Evolutionary conservation across 2,329 filamentous ascomycete genomes (phyloP), one percentile per base, ranked within the genome.

Genomic region (Sporothrix euskadiensis): DNA sequence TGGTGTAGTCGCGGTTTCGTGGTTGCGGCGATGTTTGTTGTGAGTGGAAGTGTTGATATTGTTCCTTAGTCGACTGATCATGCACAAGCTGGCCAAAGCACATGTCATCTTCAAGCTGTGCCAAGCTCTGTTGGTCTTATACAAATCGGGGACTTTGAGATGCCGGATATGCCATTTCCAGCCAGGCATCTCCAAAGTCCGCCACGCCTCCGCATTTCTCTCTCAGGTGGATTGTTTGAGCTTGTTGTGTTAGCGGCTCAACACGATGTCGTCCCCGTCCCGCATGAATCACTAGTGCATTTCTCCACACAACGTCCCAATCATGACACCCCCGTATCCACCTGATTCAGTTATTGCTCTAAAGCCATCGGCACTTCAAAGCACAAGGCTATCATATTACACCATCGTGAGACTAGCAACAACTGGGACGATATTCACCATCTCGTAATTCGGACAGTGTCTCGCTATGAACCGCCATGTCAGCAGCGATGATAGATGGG

Each of bases 261-360:
- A 35, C 35, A 35, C 35, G 8, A 35, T 35, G 35, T 7, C 35
- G 35, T 3, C 35, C 35, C 35, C 35, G 35, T 35, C 6, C 41
- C 32, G 16, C 32, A 16, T 66, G 61, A 66, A 47, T 66, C 61
- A 66, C 41, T 66, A 47, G 61, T 19, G 19, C 35, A 12, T 66
- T 47, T 47, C n/a, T 19, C 35, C 22, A 22, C 22, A 47, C 1
- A 6, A 30, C 41, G 5, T 12, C 10, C 39, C 10, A 66, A 47
- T 12, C n/a, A 41, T 61, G 57, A 61, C 57, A 61, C 57, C 57
- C 8, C 10, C 6, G 32, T n/a, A 9, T 22, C 32, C 57, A 41
- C 57, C 57, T 61, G 57, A 61, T n/a, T 61, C 57, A 61, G 26
- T 19, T 30, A 3, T 16, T 22, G 41, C 41, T 44, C 12, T 44